phyloP scores from a whole-genome alignment of 2,329 filamentous ascomycete genomes.

The Pyricularia sp. region DNA sequence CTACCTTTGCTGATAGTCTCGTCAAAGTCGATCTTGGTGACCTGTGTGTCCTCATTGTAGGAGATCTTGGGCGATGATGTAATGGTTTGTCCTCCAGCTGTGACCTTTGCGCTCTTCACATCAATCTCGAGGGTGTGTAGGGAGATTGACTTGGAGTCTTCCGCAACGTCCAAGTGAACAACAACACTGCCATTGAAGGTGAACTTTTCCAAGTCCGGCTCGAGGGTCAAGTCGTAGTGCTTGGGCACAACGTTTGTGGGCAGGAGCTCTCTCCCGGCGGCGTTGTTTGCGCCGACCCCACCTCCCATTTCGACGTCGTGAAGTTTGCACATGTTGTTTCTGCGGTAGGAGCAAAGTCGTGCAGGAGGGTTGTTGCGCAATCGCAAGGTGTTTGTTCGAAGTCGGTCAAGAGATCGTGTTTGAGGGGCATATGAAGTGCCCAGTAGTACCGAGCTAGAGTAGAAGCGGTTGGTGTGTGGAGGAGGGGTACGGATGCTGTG shows the following conservation, averaged over 20 bases:
- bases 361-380: constrained; percentile 5
- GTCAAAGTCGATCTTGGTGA: constrained; percentile 71
- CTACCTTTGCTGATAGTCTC: constrained; percentile 62
- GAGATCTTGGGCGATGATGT: constrained; percentile 58
- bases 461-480: neutral
- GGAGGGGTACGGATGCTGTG: neutral
- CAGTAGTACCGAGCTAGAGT: neutral
- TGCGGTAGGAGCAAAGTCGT: constrained; percentile 66
- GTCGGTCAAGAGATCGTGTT: neutral
- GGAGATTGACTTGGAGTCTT: constrained; percentile 77
- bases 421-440: neutral
- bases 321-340: constrained; percentile 59
- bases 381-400: neutral
- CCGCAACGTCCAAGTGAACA: constrained; percentile 78
- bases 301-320: constrained; percentile 24
- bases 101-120: constrained; percentile 65
- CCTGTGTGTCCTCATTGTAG: constrained; percentile 72
- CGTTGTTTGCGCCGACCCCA: constrained; percentile 12
- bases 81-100: constrained; percentile 40
- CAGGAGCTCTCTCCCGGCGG: constrained; percentile 65
- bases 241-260: constrained; percentile 86
- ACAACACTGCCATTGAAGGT: constrained; percentile 76
- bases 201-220: constrained; percentile 82
- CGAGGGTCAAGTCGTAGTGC: constrained; percentile 86
- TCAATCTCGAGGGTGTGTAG: constrained; percentile 84